Evolutionary conservation across 1,284 basidiomycete genomes (phyloP), one percentile per base, ranked within the genome.

Genomic region (Tilletia setariae): DNA sequence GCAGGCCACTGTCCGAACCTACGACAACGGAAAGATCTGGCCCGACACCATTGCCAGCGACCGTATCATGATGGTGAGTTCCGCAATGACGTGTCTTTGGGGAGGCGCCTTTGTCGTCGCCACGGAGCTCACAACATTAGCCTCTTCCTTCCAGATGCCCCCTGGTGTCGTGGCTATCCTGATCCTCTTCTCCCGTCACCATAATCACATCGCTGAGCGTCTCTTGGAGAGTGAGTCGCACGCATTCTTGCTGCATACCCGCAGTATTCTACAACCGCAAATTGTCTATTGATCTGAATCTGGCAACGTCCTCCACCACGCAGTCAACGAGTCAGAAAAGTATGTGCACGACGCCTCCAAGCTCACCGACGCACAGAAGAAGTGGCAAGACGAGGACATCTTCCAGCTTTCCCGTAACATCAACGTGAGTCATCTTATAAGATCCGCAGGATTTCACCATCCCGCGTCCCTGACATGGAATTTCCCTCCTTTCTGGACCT

Each of bases 141-240:
- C 25, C 25, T 21, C 9, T 30, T 28, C 25, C 53, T 59, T 25
- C 53, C 53, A 59, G 53, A 90, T 93, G 88, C 90, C 91, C 0
- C 90, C 91, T 15, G 85, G 89, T 1, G 86, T 85, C 8, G 87
- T 88, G 70, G 90, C 90, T 0, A 85, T 92, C 53, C 84, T 90
- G 1, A 85, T 92, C 28, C 83, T 92, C 6, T 85, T 93, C 71
- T 87, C 85, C 74, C 76, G 80, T 53, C 75, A 76, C 70, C 92
- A 94, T 83, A 94, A 94, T 78, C 91, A 87, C 78, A 87, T 91
- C 69, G 90, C 90, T 0, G 85, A 89, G 68, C 89, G 87, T 74
- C 85, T 93, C 44, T 78, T 89, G 28, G 84, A 86, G 65, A 87
- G 53, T 59, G 53, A 59, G 53, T 59, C 91, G 78, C 90, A 92